Evolutionary conservation across 257 asterid genomes (phyloP), one percentile per base, ranked within the genome.

Genomic region (Nicotiana noctiflora): DNA sequence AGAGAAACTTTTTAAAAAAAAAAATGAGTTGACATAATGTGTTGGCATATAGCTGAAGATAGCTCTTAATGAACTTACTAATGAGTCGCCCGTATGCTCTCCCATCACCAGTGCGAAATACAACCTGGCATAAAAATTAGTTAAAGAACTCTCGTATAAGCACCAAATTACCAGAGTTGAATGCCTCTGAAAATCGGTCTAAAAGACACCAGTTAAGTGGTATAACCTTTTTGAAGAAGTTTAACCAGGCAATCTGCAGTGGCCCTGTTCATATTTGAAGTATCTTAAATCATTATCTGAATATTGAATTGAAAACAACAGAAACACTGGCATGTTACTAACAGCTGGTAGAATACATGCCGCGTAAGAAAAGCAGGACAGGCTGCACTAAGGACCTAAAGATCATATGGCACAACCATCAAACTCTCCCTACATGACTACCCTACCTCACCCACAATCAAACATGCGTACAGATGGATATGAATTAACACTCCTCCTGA

Each of bases 1-100:
- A 17, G 61, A 74, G 56, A 57, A n/a, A 46, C 11, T 63, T 12
- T 40, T 8, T 7, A 6, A 46, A 79, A 2, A 46, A 79, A 2
- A 31, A 29, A 8, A 56, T n/a, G 7, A 10, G 19, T 23, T 60
- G 49, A 51, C 56, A 51, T 14, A 12, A 51, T 4, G 56, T 11
- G 61, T 46, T 74, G 23, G 79, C 9, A 0, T 8, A 53, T 49
- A 49, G 40, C 79, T 51, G 0, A 74, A 23, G 79, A 74, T 25
- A 74, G 64, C 13, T 59, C 40, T 23, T 37, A 32, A 65, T 53
- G 53, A 59, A 75, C 78, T 51, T 94, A 94, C 98, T 94, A 83
- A 92, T 90, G 84, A 94, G 84, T 52, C 97, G 88, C 81, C 98
- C 98, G 74, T 87, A 92, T 57, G 83, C 72, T 81, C 89, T 91